Evolutionary conservation across 306 rosid genomes (phyloP), one percentile per base, ranked within the genome.

Genomic region (Myrica gale): DNA sequence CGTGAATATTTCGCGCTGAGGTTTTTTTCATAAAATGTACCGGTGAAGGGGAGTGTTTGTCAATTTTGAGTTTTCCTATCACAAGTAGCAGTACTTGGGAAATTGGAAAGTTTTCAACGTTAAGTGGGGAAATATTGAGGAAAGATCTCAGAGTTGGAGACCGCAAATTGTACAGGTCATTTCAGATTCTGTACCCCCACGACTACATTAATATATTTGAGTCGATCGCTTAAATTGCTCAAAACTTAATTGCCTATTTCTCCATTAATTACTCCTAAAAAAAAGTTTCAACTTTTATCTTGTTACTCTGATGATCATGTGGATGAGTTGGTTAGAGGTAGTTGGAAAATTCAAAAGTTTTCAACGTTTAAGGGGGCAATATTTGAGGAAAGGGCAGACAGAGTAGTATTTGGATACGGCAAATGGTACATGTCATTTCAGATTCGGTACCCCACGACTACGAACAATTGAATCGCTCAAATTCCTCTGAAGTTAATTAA

Each of bases 21-120:
- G 70, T 74, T 16, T 74, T 74, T 42, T 19, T 74, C 46, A 44
- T 61, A 13, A 74, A 74, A 74, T 58, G 17, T 47, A 61, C 70
- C 13, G 50, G 51, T 16, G 48, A 60, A 62, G 78, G 68, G 37
- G 78, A 47, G 19, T 7, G 69, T 60, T 46, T 74, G 41, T 60
- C 78, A 17, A 26, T 61, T 54, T 45, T 74, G 37, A 32, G 39
- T 20, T 17, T 16, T 44, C 71, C 78, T 3, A 1, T 4, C 23
- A 32, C 50, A 44, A 8, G 7, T 52, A 15, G 7, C 32, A 23
- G 6, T 7, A 0, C 4, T 74, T 74, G 78, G 71, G 51, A 1
- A 4, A 16, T 74, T 32, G 6, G 0, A 16, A 0, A 0, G 12
- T 26, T 47, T 9, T 23, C 69, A 23, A 21, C 32, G n/a, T 0